Percentiles rank a stretch among this genome's conserved stretches.
Evolutionary conservation across 2,329 filamentous ascomycete species (phyloP).

Genomic region (Sarocladiaceae sp.): DNA sequence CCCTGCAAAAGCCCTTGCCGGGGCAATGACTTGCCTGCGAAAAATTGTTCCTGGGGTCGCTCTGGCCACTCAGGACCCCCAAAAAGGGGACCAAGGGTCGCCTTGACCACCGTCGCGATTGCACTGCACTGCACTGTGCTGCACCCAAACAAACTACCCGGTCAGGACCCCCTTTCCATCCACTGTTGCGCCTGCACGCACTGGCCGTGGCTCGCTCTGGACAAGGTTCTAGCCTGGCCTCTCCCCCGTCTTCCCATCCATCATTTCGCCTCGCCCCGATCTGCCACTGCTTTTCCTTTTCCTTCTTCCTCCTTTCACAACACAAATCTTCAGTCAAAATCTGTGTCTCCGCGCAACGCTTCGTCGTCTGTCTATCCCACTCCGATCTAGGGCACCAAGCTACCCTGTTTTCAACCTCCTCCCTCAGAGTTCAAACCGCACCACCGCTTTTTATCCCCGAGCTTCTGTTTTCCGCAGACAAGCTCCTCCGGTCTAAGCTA

Average conservation of each 20-base stretch:
- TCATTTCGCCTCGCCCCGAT: constrained; percentile 2
- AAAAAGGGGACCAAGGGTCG: neutral
- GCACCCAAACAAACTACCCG: no score
- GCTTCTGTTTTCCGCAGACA: constrained; percentile 35
- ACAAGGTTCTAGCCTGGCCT: neutral
- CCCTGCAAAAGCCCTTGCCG: neutral
- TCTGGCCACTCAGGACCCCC: constrained; percentile 4
- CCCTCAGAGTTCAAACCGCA: constrained; percentile 59
- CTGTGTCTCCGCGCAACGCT: constrained; percentile 45
- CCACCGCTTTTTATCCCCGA: constrained; percentile 33
- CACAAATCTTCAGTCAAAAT: constrained; percentile 38
- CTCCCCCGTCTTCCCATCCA: no score
- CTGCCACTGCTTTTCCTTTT: constrained; percentile 6
- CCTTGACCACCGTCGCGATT: neutral
- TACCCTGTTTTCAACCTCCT: constrained; percentile 61
- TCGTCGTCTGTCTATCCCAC: constrained; percentile 37
- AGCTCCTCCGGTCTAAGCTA: constrained; percentile 35
- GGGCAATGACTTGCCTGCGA: neutral
- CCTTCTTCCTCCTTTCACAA: constrained; percentile 28
- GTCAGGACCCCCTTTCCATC: neutral
- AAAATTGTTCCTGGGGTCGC: constrained; percentile 5
- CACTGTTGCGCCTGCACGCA: constrained; percentile 12
- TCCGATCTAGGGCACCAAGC: constrained; percentile 78
- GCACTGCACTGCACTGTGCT: neutral
- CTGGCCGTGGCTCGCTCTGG: neutral